Conservation (phyloP, 345 rosid genomes). For the Arabis alpina region DNA sequence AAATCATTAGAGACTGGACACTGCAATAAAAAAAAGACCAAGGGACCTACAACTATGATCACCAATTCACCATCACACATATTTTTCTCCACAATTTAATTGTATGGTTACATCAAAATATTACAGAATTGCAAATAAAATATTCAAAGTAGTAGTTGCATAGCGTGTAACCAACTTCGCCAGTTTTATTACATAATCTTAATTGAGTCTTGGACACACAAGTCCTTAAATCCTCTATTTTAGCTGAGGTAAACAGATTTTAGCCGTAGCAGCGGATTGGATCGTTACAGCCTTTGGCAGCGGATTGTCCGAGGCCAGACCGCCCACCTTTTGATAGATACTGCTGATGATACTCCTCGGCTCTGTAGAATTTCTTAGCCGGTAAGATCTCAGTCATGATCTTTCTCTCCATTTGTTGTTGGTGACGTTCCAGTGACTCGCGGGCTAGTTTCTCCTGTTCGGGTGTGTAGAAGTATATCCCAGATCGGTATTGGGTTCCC, state of each 20-base stretch:
- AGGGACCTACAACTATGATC: too few relatives aligned
- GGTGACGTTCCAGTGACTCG: conserved; percentile 70
- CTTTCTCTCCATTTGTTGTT: conserved; percentile 61
- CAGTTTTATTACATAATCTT: background rate
- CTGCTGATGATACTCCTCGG: conserved; percentile 94
- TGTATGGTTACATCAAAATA: background rate
- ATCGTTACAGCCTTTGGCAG: conserved; percentile 85
- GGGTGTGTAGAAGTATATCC: conserved; percentile 72
- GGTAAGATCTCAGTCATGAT: conserved; percentile 87
- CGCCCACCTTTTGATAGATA: conserved; percentile 93
- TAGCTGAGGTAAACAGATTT: conserved; percentile 23
- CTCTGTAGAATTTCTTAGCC: conserved; percentile 87
- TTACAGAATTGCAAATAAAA: background rate
- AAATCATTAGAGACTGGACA: background rate
- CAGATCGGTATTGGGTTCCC: conserved; percentile 92
- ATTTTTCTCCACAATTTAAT: background rate
- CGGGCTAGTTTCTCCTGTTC: conserved; percentile 83
- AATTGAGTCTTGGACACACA: background rate
- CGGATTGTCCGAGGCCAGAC: conserved; percentile 71
- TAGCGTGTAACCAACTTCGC: background rate
- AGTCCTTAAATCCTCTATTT: conserved; percentile 20
- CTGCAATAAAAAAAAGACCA: background rate
- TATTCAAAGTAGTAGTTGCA: background rate
- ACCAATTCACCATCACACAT: too few relatives aligned
- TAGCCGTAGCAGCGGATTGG: conserved; percentile 94